Evolutionary conservation across 2,329 filamentous ascomycete genomes (phyloP), one percentile per base, ranked within the genome.

Genomic region (Plenodomus lindquistii): DNA sequence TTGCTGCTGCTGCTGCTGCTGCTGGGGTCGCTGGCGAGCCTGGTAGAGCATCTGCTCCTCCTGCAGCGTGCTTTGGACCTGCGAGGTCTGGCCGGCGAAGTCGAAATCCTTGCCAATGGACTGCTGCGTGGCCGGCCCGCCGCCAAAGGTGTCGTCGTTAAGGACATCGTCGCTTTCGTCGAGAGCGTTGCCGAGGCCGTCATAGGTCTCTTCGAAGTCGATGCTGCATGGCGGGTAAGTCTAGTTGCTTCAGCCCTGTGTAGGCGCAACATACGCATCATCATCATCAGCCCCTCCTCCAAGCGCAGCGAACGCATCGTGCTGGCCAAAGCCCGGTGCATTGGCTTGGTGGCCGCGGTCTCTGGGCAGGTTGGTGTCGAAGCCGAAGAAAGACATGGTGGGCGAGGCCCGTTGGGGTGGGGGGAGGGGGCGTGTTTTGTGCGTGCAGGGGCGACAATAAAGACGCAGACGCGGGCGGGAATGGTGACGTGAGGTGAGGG

Each of bases 151-250:
- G 70, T 97, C 94, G 64, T 97, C 91, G 73, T 99, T 99, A 80
- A 97, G 91, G 42, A 83, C 91, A 78, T 99, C 94, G 66, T 93
- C 89, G 17, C 89, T 87, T 70, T 99, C 93, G 65, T 96, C 87
- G 29, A 99, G 85, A 72, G 89, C 85, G 67, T 96, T 89, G 47
- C 91, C 94, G 35, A 99, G 80, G 16, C 93, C 93, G 73, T 99
- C 94, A 70, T 97, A 97, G 31, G 93, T 97, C 69, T 99, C 91
- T 64, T 99, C 94, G 62, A 97, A 99, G 64, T 97, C 89, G 64
- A 89, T 82, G 46, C 85, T 88, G 61, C 85, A 59, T 4, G 45
- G 6, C n/a, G 81, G 70, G 50, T 66, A 57, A 83, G 59, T 79
- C 79, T 31, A 20, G 42, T 46, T 74, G 73, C 15, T n/a, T 16